Conservation (phyloP, 148 eudicot genomes). For the Heliamphora exappendiculata region DNA sequence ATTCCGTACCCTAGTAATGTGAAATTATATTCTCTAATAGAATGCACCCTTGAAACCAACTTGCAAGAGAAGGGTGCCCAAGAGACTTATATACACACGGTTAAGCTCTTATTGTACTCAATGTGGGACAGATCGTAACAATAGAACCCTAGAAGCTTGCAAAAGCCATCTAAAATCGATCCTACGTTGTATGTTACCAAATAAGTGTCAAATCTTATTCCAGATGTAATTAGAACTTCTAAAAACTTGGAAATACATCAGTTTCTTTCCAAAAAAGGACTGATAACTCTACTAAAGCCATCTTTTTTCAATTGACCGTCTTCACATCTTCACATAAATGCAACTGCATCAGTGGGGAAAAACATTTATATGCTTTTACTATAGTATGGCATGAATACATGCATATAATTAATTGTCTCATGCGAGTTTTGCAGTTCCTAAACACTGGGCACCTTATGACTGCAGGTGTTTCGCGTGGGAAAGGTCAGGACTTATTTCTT, state of each 20-base stretch:
- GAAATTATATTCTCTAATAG: too few relatives aligned
- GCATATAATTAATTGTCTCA: not conserved
- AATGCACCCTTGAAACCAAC: too few relatives aligned
- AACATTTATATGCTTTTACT: not conserved
- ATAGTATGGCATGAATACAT: too few relatives aligned
- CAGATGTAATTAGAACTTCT: not conserved
- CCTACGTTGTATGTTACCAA: not conserved
- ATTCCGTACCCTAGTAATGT: too few relatives aligned
- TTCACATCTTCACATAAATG: not conserved
- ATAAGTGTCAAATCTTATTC: not conserved
- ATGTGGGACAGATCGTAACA: too few relatives aligned
- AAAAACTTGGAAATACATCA: not conserved
- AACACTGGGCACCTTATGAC: not conserved
- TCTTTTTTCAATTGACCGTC: not conserved
- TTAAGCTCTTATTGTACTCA: too few relatives aligned
- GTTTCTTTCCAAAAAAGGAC: not conserved
- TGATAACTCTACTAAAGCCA: not conserved
- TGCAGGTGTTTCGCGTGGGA: slow-evolving; percentile 89
- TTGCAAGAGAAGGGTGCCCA: too few relatives aligned
- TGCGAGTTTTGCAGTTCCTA: not conserved
- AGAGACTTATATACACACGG: too few relatives aligned
- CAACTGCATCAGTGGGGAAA: not conserved
- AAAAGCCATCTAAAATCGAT: not conserved
- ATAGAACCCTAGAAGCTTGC: not conserved
- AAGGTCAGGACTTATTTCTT: slow-evolving; percentile 84